Conservation (phyloP, 495 filamentous ascomycete genomes). For the Cladorrhinum samala region DNA sequence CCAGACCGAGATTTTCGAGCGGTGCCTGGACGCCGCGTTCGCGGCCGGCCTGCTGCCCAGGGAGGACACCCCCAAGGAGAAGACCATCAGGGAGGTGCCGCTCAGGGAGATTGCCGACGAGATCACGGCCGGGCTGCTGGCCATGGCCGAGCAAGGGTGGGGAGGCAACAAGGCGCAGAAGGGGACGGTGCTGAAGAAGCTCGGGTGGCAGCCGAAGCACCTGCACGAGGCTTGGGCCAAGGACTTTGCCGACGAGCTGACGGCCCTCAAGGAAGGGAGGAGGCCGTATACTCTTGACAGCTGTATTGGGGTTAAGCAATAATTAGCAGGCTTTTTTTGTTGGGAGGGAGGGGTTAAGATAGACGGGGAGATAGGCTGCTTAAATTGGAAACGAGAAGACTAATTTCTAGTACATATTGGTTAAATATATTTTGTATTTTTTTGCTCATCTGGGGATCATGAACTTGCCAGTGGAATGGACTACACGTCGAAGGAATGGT, state of each 20-base stretch:
- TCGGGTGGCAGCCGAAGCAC: conserved; percentile 4
- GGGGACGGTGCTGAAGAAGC: conserved; percentile 2
- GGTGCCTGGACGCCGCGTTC: neutral
- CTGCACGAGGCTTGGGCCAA: neutral
- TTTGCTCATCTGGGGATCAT: no score
- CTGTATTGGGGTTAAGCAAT: neutral
- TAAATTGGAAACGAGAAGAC: no score
- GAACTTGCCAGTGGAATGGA: no score
- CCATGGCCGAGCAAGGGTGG: conserved; percentile 4
- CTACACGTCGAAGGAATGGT: no score
- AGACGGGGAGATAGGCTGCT: no score
- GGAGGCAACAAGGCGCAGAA: conserved; percentile 6
- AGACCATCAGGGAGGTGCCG: neutral
- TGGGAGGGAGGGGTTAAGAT: neutral
- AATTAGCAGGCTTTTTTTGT: no score
- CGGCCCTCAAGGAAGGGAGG: neutral
- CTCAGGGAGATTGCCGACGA: conserved; percentile 5
- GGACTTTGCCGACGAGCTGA: conserved; percentile 4
- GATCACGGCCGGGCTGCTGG: neutral
- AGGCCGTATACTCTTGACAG: neutral
- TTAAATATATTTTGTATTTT: no score
- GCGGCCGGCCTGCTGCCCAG: neutral
- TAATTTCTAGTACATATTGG: no score
- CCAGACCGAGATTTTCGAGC: conserved; percentile 1
- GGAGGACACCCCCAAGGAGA: conserved; percentile 1